Evolutionary conservation across 106 monocot genomes (phyloP), one percentile per base, ranked within the genome.

Genomic region (Apostasia ramifera): DNA sequence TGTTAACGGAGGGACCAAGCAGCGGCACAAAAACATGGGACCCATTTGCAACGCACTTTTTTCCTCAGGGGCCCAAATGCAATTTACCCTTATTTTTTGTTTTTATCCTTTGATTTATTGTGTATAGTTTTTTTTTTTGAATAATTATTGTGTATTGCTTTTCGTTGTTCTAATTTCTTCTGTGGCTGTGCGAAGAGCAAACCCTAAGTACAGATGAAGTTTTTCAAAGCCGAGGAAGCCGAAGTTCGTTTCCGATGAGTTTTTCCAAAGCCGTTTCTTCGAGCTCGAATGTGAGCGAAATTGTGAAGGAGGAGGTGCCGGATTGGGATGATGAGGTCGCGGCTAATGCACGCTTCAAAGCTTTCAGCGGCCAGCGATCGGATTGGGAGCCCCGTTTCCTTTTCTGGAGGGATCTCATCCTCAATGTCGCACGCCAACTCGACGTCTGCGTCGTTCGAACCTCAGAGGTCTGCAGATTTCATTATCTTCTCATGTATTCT

Each of bases 371-470:
- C 57, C 97, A 98, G 79, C 66, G 85, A 13, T 66, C 84, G 40
- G 93, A 98, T 77, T 98, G 97, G 97, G 87, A 90, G 38, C 74
- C 77, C 40, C 76, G 55, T 5, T 82, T 82, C 74, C 52, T 81
- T 42, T 93, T 93, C 84, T 98, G 97, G 92, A 84, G 85, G 41
- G 82, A 89, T 62, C 81, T 93, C 65, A 87, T 93, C 76, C 37
- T 93, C 62, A 80, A 81, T 44, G 83, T 98, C 63, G 84, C 87
- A 44, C 80, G 85, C 42, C 78, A 43, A 55, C 90, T 98, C 43
- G 86, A 81, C 5, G 46, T 88, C 47, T 77, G 69, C 75, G 58
- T 69, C 50, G 62, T 87, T 44, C 70, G 70, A 2, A 52, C 85
- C 26, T 85, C 87, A 37, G 80, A 89, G 83, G 89, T 97, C 9